A percentile compares a stretch with the other conserved stretches of the same genome.
phyloP scores from a whole-genome alignment of 495 filamentous ascomycete genomes.

The Neurospora terricola region DNA sequence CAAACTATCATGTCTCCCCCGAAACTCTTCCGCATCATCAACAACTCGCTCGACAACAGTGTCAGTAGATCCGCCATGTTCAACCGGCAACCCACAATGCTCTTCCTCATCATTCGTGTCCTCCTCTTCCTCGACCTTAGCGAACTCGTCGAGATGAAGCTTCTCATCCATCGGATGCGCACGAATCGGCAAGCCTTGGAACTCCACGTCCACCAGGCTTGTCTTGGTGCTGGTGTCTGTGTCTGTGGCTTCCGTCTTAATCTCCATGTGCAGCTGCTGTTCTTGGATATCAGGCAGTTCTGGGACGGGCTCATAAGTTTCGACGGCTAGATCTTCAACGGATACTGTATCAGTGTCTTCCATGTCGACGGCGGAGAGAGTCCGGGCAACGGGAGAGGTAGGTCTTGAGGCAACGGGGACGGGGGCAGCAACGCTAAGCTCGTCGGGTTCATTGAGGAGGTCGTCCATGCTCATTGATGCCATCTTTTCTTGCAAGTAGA shows the following conservation, averaged over 20 bases:
- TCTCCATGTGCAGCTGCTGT: neutral
- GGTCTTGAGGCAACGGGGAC: neutral
- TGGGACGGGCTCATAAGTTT: no score
- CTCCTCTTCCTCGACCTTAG: neutral
- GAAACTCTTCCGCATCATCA: neutral
- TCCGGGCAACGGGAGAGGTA: no score
- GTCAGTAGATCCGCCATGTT: neutral
- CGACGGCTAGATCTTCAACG: no score
- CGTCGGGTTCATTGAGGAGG: neutral
- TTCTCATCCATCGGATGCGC: neutral
- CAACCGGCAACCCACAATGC: neutral
- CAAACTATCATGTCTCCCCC: neutral
- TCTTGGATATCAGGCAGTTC: no score
- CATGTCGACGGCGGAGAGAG: no score
- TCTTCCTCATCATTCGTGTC: neutral
- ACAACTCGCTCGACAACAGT: neutral
- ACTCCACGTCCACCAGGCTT: neutral
- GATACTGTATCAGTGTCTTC: no score
- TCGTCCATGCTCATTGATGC: neutral
- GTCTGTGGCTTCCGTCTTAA: neutral
- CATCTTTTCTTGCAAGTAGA: neutral
- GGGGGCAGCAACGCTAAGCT: neutral
- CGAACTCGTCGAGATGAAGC: neutral
- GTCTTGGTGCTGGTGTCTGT: neutral
- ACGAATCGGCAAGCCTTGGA: neutral